These are phyloP conservation scores for Irpex lacteus DNA, from an alignment of 1,284 basidiomycete species.

Conservation along the genomic window DNA sequence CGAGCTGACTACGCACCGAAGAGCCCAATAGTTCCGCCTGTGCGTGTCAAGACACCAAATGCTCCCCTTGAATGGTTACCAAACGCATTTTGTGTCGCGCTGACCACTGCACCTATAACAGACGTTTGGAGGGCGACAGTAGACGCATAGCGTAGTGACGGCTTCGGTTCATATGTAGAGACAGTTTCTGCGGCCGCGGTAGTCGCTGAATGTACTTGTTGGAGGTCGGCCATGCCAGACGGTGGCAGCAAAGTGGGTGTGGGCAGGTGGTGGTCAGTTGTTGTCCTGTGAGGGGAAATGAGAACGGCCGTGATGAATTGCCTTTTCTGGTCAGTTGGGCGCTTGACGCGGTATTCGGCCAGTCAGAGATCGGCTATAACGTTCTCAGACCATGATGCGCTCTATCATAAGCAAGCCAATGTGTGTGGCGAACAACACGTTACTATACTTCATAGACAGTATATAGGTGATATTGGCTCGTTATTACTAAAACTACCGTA, in stretches of 20 bases:
- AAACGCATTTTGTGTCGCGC: conserved; percentile 83
- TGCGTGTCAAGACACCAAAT: conserved; percentile 81
- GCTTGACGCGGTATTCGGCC: not conserved
- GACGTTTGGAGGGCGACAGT: conserved; percentile 67
- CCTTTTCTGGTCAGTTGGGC: not conserved
- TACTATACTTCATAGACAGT: too few species aligned
- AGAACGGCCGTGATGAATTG: not conserved
- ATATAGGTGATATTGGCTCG: too few species aligned
- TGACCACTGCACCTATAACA: conserved; percentile 75
- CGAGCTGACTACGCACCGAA: conserved; percentile 58
- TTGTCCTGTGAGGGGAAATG: not conserved
- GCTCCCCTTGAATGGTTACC: conserved; percentile 81
- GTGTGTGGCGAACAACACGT: not conserved
- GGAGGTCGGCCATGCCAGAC: conserved; percentile 25
- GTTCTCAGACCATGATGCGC: not conserved
- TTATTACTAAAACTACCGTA: not conserved
- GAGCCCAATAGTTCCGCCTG: conserved; percentile 77
- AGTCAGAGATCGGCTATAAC: not conserved
- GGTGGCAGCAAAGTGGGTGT: conserved; percentile 1
- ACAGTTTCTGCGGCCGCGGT: conserved; percentile 13
- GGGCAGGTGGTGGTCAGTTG: not conserved
- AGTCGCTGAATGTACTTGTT: conserved; percentile 11
- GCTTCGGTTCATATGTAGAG: conserved; percentile 51
- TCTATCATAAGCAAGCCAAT: not conserved
- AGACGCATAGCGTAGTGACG: conserved; percentile 57